Evolutionary conservation across 176 grass and related monocot genomes (phyloP).

Genomic region (Musa itinerans): DNA sequence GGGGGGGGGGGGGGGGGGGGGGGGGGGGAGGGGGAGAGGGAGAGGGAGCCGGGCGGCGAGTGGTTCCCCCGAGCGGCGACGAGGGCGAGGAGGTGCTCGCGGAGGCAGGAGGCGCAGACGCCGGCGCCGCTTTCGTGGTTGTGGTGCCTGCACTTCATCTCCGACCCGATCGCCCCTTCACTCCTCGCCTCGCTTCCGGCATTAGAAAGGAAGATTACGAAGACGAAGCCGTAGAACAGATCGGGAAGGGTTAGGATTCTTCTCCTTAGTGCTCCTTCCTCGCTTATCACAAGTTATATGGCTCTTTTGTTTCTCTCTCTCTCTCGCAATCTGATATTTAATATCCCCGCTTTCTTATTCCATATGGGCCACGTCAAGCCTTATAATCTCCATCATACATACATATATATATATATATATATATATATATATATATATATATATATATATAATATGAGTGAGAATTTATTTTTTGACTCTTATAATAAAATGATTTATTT

Average conservation of each 20-base stretch:
- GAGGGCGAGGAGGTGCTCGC: conserved; percentile 55
- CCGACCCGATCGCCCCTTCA: neutral
- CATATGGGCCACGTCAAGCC: no score
- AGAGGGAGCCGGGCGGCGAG: neutral
- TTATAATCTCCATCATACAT: no score
- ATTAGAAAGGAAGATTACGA: neutral
- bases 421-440: no score
- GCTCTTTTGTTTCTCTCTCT: no score
- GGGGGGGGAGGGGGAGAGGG: neutral
- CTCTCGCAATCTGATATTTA: no score
- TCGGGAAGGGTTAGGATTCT: neutral
- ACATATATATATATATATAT: no score
- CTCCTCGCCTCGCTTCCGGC: neutral
- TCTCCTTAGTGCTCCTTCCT: no score
- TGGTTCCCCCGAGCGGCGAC: conserved; percentile 24
- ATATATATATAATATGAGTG: no score
- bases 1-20: neutral
- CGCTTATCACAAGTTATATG: no score
- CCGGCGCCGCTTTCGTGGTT: conserved; percentile 48
- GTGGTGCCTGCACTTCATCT: conserved; percentile 79
- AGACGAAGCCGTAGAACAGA: neutral
- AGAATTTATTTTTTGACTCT: no score
- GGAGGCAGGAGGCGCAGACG: conserved; percentile 75
- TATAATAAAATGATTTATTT: no score
- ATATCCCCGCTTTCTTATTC: no score